Percentiles rank a stretch among this genome's conserved stretches.
Evolutionary conservation across 768 basidiomycete genomes (phyloP).

Genomic region (Phylloporus rhodoxanthus): DNA sequence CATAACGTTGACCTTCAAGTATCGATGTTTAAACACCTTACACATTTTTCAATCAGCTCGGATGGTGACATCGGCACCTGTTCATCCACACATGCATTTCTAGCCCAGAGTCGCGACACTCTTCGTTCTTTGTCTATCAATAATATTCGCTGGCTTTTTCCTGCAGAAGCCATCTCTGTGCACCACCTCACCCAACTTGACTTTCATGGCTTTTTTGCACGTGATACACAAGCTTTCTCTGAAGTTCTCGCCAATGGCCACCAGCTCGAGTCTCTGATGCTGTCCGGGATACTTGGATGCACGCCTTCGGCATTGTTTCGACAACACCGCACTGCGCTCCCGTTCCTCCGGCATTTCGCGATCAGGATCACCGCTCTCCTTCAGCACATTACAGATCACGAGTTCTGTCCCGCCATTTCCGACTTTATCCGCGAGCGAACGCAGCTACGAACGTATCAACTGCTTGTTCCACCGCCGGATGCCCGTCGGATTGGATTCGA

Average conservation of each 20-base stretch:
- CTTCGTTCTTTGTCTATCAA: constrained; percentile 52
- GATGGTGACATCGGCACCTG: constrained; percentile 33
- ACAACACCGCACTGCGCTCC: constrained; percentile 37
- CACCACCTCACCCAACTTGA: constrained; percentile 61
- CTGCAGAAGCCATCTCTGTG: constrained; percentile 45
- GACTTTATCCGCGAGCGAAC: constrained; percentile 57
- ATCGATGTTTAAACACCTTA: constrained; percentile 49
- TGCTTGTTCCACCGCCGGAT: constrained; percentile 40
- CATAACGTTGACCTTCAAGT: constrained; percentile 40
- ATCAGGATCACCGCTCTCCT: constrained; percentile 44
- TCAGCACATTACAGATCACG: constrained; percentile 45
- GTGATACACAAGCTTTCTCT: constrained; percentile 45
- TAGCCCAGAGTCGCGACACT: constrained; percentile 46
- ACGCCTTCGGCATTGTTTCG: constrained; percentile 47
- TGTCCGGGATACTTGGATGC: constrained; percentile 52
- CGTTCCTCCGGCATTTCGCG: constrained; percentile 61
- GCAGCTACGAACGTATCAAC: constrained; percentile 46
- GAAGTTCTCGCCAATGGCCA: constrained; percentile 57
- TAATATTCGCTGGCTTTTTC: constrained; percentile 54
- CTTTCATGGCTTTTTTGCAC: constrained; percentile 53
- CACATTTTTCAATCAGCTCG: constrained; percentile 52
- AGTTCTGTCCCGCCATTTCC: constrained; percentile 63
- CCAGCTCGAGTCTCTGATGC: constrained; percentile 56
- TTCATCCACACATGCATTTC: constrained; percentile 39
- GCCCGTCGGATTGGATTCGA: constrained; percentile 59